These are phyloP conservation scores for Aspergillus sp. DNA, from an alignment of 2,329 filamentous ascomycete genomes.

Conservation along the genomic window DNA sequence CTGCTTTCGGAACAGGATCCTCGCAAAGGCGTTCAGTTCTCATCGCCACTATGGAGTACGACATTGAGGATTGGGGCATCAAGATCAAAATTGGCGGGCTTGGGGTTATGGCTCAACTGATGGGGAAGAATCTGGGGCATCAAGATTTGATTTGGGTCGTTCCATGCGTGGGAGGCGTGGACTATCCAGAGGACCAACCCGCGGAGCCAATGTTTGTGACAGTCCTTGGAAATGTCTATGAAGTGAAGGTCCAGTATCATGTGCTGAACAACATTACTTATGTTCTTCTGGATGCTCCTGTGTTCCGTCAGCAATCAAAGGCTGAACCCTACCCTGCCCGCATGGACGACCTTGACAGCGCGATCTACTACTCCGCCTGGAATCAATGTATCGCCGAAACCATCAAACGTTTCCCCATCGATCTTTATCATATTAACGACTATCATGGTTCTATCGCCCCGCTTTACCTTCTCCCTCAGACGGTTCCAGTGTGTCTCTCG, in stretches of 20 bases:
- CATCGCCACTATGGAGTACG: constrained; percentile 74
- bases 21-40: constrained; percentile 59
- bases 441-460: constrained; percentile 68
- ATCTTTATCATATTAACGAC: constrained; percentile 70
- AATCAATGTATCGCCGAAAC: constrained; percentile 70
- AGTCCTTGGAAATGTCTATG: constrained; percentile 64
- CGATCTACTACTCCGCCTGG: constrained; percentile 72
- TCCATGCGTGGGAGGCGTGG: constrained; percentile 65
- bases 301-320: constrained; percentile 68
- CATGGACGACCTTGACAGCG: constrained; percentile 71
- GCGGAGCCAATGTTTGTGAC: constrained; percentile 67
- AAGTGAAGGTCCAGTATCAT: constrained; percentile 68
- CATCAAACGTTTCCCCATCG: constrained; percentile 65
- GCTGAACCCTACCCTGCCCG: constrained; percentile 68
- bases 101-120: constrained; percentile 71
- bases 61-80: constrained; percentile 71
- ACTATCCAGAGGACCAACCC: constrained; percentile 64
- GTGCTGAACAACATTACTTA: constrained; percentile 68
- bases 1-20: constrained; percentile 37
- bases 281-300: constrained; percentile 68
- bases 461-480: constrained; percentile 66
- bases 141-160: constrained; percentile 70
- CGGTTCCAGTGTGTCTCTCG: constrained; percentile 65
- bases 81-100: constrained; percentile 74
- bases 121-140: constrained; percentile 68